A percentile compares a stretch with the other conserved stretches of the same genome.
Evolutionary conservation across 2,329 filamentous ascomycete species (phyloP).

Genomic region (Fusarium beomiforme): DNA sequence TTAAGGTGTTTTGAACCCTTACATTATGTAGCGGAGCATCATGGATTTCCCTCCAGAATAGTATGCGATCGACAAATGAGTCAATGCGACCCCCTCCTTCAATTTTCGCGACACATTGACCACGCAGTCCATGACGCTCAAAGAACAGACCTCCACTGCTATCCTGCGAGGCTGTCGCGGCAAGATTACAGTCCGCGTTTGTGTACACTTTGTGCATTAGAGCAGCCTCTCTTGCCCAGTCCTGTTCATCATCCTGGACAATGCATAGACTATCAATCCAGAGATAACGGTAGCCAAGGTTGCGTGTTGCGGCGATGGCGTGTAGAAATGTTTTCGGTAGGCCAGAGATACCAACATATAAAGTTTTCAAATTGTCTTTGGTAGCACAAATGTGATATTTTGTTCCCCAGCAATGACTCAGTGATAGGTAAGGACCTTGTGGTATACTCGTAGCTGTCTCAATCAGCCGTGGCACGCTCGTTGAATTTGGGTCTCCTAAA

Average conservation of each 20-base stretch:
- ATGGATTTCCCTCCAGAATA: neutral
- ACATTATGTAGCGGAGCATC: neutral
- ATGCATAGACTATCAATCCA: neutral
- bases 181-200: neutral
- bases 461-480: neutral
- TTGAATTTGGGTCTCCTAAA: neutral
- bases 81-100: neutral
- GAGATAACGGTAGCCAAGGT: neutral
- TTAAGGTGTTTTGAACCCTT: too few relatives aligned
- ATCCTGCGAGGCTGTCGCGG: neutral
- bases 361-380: neutral
- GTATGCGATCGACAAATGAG: neutral
- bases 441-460: fast-evolving
- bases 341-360: fast-evolving
- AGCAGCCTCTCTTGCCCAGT: neutral
- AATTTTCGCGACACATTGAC: neutral
- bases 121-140: fast-evolving
- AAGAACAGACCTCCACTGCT: neutral
- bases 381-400: neutral
- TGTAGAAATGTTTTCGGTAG: neutral
- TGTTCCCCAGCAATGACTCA: neutral
- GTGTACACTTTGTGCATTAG: neutral
- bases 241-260: neutral
- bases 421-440: fast-evolving
- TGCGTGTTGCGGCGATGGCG: neutral